Conservation (phyloP, 805 yeast genomes). For the Saccharomycopsis selenospora region DNA sequence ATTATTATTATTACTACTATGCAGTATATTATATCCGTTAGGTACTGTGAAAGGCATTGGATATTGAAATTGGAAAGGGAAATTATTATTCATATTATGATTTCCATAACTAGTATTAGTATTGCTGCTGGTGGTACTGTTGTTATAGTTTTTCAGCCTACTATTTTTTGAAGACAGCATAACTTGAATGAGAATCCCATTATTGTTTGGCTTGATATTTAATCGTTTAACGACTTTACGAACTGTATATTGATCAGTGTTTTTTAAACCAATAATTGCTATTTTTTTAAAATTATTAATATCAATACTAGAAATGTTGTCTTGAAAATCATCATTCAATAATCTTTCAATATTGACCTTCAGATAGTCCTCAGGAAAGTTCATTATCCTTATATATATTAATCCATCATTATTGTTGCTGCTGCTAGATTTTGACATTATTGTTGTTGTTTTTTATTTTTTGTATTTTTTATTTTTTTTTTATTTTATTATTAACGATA, state of each 20-base stretch:
- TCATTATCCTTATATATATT: neutral
- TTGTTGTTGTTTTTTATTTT: neutral
- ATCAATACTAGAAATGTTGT: neutral
- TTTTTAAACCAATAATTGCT: neutral
- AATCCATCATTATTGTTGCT: neutral
- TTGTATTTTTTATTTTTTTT: neutral
- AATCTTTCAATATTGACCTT: neutral
- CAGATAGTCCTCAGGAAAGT: neutral
- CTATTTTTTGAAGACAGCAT: neutral
- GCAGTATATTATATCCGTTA: no score
- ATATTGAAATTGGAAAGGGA: neutral
- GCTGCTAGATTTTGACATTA: neutral
- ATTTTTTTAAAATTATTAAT: neutral
- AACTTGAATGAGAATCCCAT: neutral
- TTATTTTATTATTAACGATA: neutral
- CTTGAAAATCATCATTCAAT: neutral
- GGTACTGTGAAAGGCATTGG: neutral
- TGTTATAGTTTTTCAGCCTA: neutral
- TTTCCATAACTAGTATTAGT: neutral
- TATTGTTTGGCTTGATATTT: neutral
- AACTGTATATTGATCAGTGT: neutral
- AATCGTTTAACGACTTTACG: neutral
- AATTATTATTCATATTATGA: neutral
- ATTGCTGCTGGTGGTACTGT: neutral
- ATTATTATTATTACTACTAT: no score